Percentiles rank a stretch among this genome's conserved stretches.
Conservation (phyloP, 441 rosid genomes). For the Corymbia citriodora region DNA sequence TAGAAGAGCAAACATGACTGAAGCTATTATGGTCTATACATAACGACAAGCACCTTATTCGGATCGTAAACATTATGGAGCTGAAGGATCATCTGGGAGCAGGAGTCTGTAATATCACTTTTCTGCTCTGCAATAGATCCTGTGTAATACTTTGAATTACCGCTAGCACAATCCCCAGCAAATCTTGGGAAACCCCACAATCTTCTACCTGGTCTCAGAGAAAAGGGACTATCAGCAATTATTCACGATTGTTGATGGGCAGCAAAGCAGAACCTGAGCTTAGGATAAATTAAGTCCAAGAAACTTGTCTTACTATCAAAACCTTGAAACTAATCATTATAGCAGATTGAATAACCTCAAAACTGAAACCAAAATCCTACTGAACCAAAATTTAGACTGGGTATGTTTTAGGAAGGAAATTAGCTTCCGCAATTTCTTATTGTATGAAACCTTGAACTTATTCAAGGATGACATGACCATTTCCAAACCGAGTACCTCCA, state of each 20-base stretch:
- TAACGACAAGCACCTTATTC: constrained; percentile 49
- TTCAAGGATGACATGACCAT: background rate
- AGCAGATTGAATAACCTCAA: background rate
- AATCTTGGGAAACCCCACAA: constrained; percentile 86
- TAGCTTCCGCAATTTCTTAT: background rate
- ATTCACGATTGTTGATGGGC: background rate
- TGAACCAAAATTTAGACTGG: background rate
- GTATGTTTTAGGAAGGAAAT: background rate
- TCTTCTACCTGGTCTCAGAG: constrained; percentile 45
- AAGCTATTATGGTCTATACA: background rate
- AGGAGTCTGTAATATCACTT: constrained; percentile 68
- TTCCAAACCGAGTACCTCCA: background rate
- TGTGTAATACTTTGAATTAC: constrained; percentile 45
- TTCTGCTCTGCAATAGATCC: constrained; percentile 66
- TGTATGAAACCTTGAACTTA: background rate
- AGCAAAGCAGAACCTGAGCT: background rate
- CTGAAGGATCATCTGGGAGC: constrained; percentile 96
- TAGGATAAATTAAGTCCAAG: background rate
- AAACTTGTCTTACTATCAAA: background rate
- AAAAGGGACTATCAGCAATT: background rate
- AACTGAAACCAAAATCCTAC: background rate
- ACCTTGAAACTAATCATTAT: background rate
- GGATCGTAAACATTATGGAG: constrained; percentile 97
- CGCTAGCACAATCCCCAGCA: constrained; percentile 79
- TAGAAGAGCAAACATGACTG: background rate